These are phyloP conservation scores for Floccularia luteovirens DNA, from an alignment of 768 basidiomycete genomes.

Conservation along the genomic window DNA sequence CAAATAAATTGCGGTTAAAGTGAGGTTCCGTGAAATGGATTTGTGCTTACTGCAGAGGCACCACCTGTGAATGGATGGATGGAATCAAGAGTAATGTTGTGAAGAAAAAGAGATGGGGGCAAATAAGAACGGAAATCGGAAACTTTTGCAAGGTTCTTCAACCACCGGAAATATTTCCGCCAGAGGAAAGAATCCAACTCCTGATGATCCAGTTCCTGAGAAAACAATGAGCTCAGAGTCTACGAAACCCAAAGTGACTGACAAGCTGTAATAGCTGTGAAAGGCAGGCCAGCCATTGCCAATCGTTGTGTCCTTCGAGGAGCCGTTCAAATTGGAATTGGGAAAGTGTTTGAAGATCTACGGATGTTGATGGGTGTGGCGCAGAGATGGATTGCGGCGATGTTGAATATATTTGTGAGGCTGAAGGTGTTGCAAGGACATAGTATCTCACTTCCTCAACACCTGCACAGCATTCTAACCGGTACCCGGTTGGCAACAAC, in stretches of 20 bases:
- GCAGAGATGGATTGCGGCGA: background rate
- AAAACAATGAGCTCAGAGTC: background rate
- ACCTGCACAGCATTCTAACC: constrained; percentile 8
- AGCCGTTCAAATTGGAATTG: constrained; percentile 2
- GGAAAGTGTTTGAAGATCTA: constrained; percentile 1
- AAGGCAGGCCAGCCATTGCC: constrained; percentile 8
- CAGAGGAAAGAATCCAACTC: background rate
- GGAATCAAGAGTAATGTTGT: background rate
- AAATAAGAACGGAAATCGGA: too few species aligned
- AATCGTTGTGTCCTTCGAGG: constrained; percentile 1
- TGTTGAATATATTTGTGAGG: constrained; percentile 6
- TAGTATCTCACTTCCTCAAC: constrained; percentile 8
- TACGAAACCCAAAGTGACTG: background rate
- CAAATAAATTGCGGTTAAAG: too few species aligned
- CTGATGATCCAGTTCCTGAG: background rate
- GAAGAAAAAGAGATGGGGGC: background rate
- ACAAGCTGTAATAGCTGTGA: constrained; percentile 12
- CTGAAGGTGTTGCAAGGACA: constrained; percentile 4
- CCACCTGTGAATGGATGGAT: background rate
- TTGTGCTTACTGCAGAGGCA: background rate
- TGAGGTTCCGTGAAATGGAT: too few species aligned
- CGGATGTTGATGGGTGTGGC: constrained; percentile 2
- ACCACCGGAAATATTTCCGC: background rate
- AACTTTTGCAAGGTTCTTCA: too few species aligned
- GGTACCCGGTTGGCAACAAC: constrained; percentile 3